Evolutionary conservation across 805 yeast species (phyloP), one percentile per base, ranked within the genome.

Genomic region (Myxozyma vanderwaltii): DNA sequence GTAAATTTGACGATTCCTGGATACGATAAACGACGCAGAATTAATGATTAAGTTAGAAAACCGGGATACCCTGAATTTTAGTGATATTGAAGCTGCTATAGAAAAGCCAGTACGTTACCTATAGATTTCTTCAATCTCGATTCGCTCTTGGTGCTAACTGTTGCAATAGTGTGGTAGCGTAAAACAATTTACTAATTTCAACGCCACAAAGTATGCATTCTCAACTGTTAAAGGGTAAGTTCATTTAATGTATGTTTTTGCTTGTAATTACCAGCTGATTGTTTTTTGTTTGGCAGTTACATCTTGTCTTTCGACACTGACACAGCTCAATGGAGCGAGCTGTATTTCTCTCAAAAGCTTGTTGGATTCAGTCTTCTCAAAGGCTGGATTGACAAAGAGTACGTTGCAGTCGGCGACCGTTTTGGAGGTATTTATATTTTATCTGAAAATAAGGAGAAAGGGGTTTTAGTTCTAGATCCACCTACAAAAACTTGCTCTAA

Each of bases 301-400:
- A 31, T 65, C 7, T 19, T 63, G 10, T 31, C 36, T 12, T 58
- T 53, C 13, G 58, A 63, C 38, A 27, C 17, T 13, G 45, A 15
- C 27, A 0, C 35, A 56, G 1, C 17, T 50, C 4, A 21, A 33
- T n/a, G 78, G 81, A 81, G 41, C 47, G 2, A 58, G 67, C 5
- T 12, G 73, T 4, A 51, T 61, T 19, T 52, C 52, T 1, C 69
- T 36, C 57, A 58, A 1, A 69, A 64, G 8, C 75, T 81, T 35
- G 62, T 57, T 1, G 76, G 76, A 17, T 79, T 77, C 65, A 77
- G 82, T 2, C 61, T 78, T 8, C 76, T 82, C 50, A 76, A 74
- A 61, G 79, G 81, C 1, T 72, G 68, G 68, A n/a, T 33, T 7
- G 50, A 50, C 24, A 39, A 44, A 23, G 38, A 43, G 5, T 48